Evolutionary conservation across 73 alveolate species (phyloP).

Genomic region (Symbiodinium natans): DNA sequence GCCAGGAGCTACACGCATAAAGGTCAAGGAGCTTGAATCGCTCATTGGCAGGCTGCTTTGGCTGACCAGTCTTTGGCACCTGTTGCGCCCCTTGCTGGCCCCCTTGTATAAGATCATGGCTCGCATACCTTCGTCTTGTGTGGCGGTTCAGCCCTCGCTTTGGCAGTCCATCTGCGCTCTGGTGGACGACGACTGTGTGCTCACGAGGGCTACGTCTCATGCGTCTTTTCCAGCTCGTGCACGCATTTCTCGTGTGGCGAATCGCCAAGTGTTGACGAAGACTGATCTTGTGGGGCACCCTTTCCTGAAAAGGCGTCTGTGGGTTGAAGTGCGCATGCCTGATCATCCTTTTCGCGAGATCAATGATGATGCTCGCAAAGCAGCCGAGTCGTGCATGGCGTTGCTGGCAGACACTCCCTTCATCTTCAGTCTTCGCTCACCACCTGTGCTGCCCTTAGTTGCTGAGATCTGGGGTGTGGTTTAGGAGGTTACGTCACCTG

Average conservation of each 20-base stretch:
- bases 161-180: not conserved
- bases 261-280: not conserved
- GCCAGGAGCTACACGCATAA: not conserved
- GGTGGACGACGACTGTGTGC: not conserved
- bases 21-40: not conserved
- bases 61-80: not conserved
- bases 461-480: no score
- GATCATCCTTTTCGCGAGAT: not conserved
- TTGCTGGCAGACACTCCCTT: not conserved
- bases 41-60: not conserved
- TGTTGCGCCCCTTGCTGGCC: not conserved
- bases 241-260: not conserved
- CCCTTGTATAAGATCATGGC: not conserved
- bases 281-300: not conserved
- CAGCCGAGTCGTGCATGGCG: not conserved
- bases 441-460: no score
- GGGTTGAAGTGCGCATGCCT: not conserved
- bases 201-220: not conserved
- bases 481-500: not conserved
- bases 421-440: not conserved
- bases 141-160: not conserved
- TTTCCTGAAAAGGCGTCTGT: not conserved
- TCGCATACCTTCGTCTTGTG: not conserved
- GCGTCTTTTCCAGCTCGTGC: not conserved
- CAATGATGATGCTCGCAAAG: not conserved